Evolutionary conservation across 106 monocot genomes (phyloP).

Genomic region (Dioscorea alata): DNA sequence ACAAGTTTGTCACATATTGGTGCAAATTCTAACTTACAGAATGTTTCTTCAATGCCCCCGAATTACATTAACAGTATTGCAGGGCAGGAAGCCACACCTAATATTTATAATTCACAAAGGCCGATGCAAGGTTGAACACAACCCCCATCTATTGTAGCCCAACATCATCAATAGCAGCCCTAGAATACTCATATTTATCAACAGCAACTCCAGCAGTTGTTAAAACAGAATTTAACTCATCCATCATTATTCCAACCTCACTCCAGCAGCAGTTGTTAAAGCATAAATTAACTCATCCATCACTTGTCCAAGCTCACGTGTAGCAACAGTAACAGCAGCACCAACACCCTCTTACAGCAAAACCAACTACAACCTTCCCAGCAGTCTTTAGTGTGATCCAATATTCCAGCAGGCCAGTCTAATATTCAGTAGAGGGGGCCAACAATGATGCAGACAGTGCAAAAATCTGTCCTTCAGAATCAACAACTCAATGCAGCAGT

Average conservation of each 20-base stretch:
- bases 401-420: conserved; percentile 39
- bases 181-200: conserved; percentile 49
- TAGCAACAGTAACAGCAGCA: conserved; percentile 52
- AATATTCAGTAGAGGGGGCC: conserved; percentile 43
- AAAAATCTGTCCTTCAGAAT: too few relatives aligned
- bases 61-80: conserved; percentile 28
- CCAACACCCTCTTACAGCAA: conserved; percentile 13
- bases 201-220: conserved; percentile 39
- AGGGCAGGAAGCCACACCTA: conserved; percentile 10
- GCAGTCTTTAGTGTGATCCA: conserved; percentile 47
- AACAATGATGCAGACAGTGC: conserved; percentile 36
- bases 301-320: conserved; percentile 38
- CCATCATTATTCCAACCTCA: too few relatives aligned
- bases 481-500: too few relatives aligned
- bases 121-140: conserved; percentile 44
- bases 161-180: conserved; percentile 37
- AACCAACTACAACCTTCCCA: conserved; percentile 31
- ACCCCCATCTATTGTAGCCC: conserved; percentile 15
- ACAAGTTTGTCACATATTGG: conserved; percentile 26
- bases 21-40: conserved; percentile 48
- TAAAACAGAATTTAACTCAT: conserved; percentile 49
- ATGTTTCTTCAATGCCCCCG: conserved; percentile 39
- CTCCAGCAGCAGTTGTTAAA: conserved; percentile 38
- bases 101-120: conserved; percentile 69
- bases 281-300: conserved; percentile 45